phyloP scores from a whole-genome alignment of 495 filamentous ascomycete species.

The Neurospora sp. region DNA sequence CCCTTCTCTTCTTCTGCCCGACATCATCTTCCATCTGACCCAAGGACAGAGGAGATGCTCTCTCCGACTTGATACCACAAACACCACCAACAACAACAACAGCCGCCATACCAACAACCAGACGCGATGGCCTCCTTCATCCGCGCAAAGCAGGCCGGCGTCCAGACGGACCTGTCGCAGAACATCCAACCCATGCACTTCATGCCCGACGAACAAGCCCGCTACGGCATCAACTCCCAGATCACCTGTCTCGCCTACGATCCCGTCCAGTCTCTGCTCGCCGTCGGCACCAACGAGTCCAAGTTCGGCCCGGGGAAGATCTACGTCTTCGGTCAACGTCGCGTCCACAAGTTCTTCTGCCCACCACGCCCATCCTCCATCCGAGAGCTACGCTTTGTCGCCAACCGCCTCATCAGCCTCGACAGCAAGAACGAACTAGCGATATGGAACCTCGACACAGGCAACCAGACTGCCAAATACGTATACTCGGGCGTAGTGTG shows the following conservation, averaged over 20 bases:
- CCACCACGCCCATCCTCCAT: slow-evolving; percentile 45
- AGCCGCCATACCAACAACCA: neutral
- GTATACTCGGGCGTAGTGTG: slow-evolving; percentile 63
- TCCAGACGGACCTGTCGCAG: slow-evolving; percentile 81
- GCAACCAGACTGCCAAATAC: slow-evolving; percentile 49
- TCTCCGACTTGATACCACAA: neutral
- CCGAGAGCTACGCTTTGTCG: slow-evolving; percentile 36
- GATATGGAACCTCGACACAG: slow-evolving; percentile 62
- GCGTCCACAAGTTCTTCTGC: slow-evolving; percentile 64
- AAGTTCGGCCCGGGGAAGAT: slow-evolving; percentile 71
- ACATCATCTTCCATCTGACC: neutral
- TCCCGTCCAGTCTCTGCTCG: slow-evolving; percentile 84
- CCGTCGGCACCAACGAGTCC: slow-evolving; percentile 80
- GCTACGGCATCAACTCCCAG: slow-evolving; percentile 83
- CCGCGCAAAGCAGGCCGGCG: slow-evolving; percentile 83
- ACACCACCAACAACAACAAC: neutral
- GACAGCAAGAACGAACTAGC: slow-evolving; percentile 76
- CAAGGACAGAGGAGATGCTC: neutral
- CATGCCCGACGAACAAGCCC: slow-evolving; percentile 68
- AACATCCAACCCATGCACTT: slow-evolving; percentile 66
- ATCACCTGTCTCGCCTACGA: slow-evolving; percentile 79
- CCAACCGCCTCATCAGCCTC: slow-evolving; percentile 69
- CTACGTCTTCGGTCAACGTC: slow-evolving; percentile 79
- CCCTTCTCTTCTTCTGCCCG: neutral
- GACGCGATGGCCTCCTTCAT: slow-evolving; percentile 70